Base-by-base conservation (phyloP, 257 asterid species). In the Forsythia suspensa region DNA sequence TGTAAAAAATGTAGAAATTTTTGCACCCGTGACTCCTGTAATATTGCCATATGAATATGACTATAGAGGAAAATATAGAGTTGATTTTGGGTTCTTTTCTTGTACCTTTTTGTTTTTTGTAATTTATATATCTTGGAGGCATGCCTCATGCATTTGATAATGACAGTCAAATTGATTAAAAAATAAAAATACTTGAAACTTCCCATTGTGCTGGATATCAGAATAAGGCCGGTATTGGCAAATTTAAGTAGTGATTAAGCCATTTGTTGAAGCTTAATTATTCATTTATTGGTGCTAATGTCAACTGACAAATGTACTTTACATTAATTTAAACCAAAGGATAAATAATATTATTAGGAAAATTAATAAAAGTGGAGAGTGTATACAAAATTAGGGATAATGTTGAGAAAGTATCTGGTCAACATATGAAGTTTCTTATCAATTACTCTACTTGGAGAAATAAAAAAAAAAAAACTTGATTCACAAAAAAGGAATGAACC, bases 141-240 rank as follows among this genome's bases (percentile, higher is more conserved):
- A 73, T 78, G 79, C 76, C 66, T 71, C 41, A 73, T 78, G 79
- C 76, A 71, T 71, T 75, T 68, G 82, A 81, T n/a, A 70, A 71
- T 67, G 80, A 81, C 74, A 76, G 79, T 70, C 5, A 74, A 34
- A 68, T 80, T 70, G 57, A 70, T 85, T 68, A 75, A 5, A 24
- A 24, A 24, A 24, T 24, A 24, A 24, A 29, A 81, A 70, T 51
- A 44, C 67, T 71, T 81, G 79, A 75, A 76, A 76, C 63, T 83
- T 86, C 87, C 85, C 76, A 72, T 57, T 77, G 67, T 75, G 40
- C 68, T 82, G 85, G 87, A 78, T 75, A 63, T 18, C 41, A 34
- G 18, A 68, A 69, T 29, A 46, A 34, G 66, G 63, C 7, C 2
- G 46, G 46, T 42, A 44, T 57, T 59, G 59, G 40, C 77, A 48